Evolutionary conservation across 2,329 filamentous ascomycete genomes (phyloP), one percentile per base, ranked within the genome.

Genomic region (Dryadomyces quercivorus): DNA sequence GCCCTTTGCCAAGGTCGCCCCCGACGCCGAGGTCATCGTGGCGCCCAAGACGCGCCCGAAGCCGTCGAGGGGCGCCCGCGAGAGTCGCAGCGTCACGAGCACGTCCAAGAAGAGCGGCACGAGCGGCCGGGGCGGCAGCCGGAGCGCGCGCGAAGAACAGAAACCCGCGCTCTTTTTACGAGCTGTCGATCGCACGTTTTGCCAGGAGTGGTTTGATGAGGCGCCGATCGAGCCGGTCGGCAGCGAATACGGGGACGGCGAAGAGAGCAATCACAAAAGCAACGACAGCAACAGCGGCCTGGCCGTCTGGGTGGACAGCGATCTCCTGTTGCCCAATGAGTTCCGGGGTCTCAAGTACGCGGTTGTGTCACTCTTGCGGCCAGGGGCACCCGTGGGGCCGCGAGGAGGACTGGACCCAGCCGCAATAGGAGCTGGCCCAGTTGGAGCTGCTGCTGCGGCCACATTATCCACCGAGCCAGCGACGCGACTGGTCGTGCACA

Each of bases 1-100:
- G 1, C 77, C 88, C 0, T 98, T 98, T 65, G 89, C 88, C 26
- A 97, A 96, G 69, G 88, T 98, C 51, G 86, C 88, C 0, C 87
- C 91, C 0, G 90, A 97, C 65, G 92, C 92, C 21, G 93, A 98
- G 69, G 91, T 98, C 51, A 95, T 97, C 60, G 93, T 98, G 57
- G 93, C 93, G 3, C 93, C 93, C 1, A 98, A 98, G 71, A 86
- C 85, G 26, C 81, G 92, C 54, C 77, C 86, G 45, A 90, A 88
- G 66, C 72, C 77, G 38, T 74, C 81, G 3, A 80, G 84, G 55
- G 77, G 71, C 56, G 80, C 75, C n/a, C 80, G 82, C 42, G 89
- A 94, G 61, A 89, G 80, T 64, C 78, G 85, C 56, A 96, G 91
- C 65, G 85, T 91, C 9, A 78, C 84, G 0, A 89, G 87, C 62